Percentiles rank a stretch among this genome's conserved stretches.
Evolutionary conservation across 805 yeast genomes (phyloP).

Genomic region (Candida ficus): DNA sequence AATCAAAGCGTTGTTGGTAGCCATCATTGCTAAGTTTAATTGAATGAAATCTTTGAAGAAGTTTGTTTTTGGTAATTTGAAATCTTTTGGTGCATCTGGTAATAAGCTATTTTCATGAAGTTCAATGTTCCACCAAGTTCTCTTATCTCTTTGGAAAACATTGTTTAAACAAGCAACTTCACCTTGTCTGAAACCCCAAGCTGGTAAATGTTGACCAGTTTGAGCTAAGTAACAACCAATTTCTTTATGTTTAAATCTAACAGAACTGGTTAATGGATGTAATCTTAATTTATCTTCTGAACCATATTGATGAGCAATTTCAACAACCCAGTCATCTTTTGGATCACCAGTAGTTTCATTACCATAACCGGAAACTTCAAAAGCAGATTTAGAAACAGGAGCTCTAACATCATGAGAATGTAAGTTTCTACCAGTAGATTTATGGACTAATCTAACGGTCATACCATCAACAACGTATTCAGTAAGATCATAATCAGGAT

Average conservation of each 20-base stretch:
- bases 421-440: constrained; percentile 63
- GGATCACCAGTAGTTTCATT: constrained; percentile 57
- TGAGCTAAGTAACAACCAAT: constrained; percentile 84
- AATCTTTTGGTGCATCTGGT: constrained; percentile 55
- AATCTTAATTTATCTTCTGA: constrained; percentile 47
- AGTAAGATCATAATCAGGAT: constrained; percentile 20
- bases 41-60: constrained; percentile 74
- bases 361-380: constrained; percentile 84
- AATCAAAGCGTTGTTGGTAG: constrained; percentile 75
- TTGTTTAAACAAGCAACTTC: constrained; percentile 79
- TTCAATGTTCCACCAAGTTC: constrained; percentile 89
- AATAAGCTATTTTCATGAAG: constrained; percentile 55
- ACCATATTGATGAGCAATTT: constrained; percentile 56
- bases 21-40: constrained; percentile 81
- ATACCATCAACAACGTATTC: constrained; percentile 52
- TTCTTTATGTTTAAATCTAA: constrained; percentile 64
- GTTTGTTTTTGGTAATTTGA: constrained; percentile 66
- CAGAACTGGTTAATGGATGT: constrained; percentile 80
- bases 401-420: constrained; percentile 82
- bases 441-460: constrained; percentile 67
- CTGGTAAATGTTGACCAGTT: constrained; percentile 76
- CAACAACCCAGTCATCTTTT: constrained; percentile 75
- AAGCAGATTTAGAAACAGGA: constrained; percentile 58
- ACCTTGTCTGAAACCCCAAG: constrained; percentile 98
- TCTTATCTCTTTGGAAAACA: constrained; percentile 68